These are phyloP conservation scores for Coemansia sp. DNA, from an alignment of 192 early-diverging fungal species.

Conservation along the genomic window DNA sequence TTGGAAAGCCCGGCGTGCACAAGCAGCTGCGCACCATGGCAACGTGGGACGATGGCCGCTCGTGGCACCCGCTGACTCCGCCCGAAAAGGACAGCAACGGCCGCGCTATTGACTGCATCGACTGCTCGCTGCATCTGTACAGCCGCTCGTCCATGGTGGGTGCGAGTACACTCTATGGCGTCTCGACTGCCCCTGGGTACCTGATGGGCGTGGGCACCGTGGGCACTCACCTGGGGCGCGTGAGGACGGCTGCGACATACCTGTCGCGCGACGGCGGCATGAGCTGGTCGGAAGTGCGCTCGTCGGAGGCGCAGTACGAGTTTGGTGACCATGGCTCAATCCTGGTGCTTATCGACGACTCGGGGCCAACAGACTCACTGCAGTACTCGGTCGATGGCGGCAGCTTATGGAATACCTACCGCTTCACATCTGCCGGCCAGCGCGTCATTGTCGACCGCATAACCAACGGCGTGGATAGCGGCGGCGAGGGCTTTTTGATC, in stretches of 20 bases:
- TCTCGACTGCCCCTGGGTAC: constrained; percentile 68
- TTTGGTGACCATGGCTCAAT: constrained; percentile 93
- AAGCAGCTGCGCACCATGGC: constrained; percentile 74
- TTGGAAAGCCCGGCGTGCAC: constrained; percentile 50
- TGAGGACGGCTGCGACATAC: constrained; percentile 67
- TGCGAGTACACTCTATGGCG: constrained; percentile 63
- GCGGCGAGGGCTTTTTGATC: constrained; percentile 72
- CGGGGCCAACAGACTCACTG: constrained; percentile 61
- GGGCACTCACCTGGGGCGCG: constrained; percentile 58
- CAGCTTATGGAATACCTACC: constrained; percentile 60
- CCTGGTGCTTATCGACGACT: constrained; percentile 70
- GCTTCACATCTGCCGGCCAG: constrained; percentile 49
- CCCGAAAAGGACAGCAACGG: constrained; percentile 47
- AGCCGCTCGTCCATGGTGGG: constrained; percentile 57
- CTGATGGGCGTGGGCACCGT: constrained; percentile 92
- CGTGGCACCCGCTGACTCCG: constrained; percentile 61
- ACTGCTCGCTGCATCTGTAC: constrained; percentile 79
- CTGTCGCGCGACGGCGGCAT: constrained; percentile 82
- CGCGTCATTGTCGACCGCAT: constrained; percentile 62
- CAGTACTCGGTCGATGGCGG: constrained; percentile 82
- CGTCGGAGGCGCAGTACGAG: constrained; percentile 67
- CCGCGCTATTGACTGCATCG: constrained; percentile 28
- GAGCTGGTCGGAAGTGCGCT: constrained; percentile 72
- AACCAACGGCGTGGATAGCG: constrained; percentile 60
- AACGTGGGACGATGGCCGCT: constrained; percentile 85